Conservation (phyloP, 1,284 basidiomycete genomes). For the Sporisorium scitamineum region DNA sequence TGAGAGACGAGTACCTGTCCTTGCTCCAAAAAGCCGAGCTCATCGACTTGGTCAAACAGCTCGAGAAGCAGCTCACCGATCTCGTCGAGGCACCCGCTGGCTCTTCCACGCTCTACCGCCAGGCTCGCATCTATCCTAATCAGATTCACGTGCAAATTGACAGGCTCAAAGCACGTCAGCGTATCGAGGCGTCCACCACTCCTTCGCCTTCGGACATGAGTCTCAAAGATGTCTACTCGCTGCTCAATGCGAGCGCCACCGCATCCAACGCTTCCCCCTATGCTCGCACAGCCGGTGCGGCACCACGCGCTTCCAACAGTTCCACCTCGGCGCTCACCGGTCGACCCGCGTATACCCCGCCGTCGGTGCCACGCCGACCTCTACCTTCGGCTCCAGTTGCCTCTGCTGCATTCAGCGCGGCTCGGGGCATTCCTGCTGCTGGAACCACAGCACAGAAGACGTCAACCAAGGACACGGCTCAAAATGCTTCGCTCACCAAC, state of each 20-base stretch:
- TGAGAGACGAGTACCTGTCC: slow-evolving; percentile 41
- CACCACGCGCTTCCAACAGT: background rate
- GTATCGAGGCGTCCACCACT: slow-evolving; percentile 13
- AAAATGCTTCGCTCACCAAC: slow-evolving; percentile 32
- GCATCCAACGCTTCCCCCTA: slow-evolving; percentile 5
- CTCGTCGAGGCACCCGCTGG: slow-evolving; percentile 35
- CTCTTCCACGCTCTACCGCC: slow-evolving; percentile 40
- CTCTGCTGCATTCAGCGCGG: slow-evolving; percentile 5
- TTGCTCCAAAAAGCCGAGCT: slow-evolving; percentile 48
- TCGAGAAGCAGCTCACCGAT: slow-evolving; percentile 47
- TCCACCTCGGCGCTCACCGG: slow-evolving; percentile 10
- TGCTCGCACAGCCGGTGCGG: slow-evolving; percentile 11
- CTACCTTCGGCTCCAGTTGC: background rate
- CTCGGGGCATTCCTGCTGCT: slow-evolving; percentile 3
- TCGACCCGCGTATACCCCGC: slow-evolving; percentile 13
- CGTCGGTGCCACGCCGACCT: slow-evolving; percentile 18
- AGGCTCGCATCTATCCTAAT: slow-evolving; percentile 46
- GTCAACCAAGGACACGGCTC: slow-evolving; percentile 13
- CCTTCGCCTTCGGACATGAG: slow-evolving; percentile 31
- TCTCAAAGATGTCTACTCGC: slow-evolving; percentile 49
- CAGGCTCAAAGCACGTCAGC: slow-evolving; percentile 40
- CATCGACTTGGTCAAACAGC: slow-evolving; percentile 48
- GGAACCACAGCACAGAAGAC: slow-evolving; percentile 4
- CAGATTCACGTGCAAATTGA: slow-evolving; percentile 44
- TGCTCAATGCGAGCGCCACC: slow-evolving; percentile 26